Evolutionary conservation across 768 basidiomycete genomes (phyloP).

Genomic region (Krasilnikovozyma curviuscula): DNA sequence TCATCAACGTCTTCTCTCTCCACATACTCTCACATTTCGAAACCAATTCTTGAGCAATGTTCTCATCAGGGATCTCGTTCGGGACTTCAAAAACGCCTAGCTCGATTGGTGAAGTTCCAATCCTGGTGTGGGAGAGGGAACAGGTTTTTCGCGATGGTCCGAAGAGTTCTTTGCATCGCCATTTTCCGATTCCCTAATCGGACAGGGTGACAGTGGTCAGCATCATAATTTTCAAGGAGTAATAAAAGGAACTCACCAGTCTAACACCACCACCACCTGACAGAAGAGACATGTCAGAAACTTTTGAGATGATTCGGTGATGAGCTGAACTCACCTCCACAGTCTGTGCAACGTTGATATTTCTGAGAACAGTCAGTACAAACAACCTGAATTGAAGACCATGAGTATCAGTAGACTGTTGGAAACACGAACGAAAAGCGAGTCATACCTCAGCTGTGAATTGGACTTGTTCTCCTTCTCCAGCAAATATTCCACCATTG

Average conservation of each 20-base stretch:
- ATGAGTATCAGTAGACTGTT: too few relatives aligned
- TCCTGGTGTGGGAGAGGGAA: slow-evolving; percentile 14
- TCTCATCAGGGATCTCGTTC: neutral
- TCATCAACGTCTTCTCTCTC: neutral
- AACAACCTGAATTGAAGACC: neutral
- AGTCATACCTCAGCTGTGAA: slow-evolving; percentile 6
- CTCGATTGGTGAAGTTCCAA: slow-evolving; percentile 1
- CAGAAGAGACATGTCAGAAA: neutral
- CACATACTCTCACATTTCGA: slow-evolving; percentile 5
- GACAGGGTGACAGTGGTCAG: neutral
- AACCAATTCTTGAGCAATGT: neutral
- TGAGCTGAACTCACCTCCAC: slow-evolving; percentile 9
- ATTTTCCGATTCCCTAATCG: slow-evolving; percentile 14
- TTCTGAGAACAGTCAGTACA: neutral
- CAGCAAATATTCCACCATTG: slow-evolving; percentile 7
- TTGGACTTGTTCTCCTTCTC: neutral
- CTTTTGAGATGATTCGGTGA: neutral
- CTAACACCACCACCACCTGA: neutral
- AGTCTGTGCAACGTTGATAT: slow-evolving; percentile 18
- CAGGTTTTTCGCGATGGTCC: slow-evolving; percentile 15
- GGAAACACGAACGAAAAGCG: neutral
- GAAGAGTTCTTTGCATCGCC: slow-evolving; percentile 19
- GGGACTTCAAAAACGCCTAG: slow-evolving; percentile 8
- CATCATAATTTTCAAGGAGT: neutral
- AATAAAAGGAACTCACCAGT: neutral